Evolutionary conservation across 768 basidiomycete species (phyloP), one percentile per base, ranked within the genome.

Genomic region (Clitopilus passeckerianus): DNA sequence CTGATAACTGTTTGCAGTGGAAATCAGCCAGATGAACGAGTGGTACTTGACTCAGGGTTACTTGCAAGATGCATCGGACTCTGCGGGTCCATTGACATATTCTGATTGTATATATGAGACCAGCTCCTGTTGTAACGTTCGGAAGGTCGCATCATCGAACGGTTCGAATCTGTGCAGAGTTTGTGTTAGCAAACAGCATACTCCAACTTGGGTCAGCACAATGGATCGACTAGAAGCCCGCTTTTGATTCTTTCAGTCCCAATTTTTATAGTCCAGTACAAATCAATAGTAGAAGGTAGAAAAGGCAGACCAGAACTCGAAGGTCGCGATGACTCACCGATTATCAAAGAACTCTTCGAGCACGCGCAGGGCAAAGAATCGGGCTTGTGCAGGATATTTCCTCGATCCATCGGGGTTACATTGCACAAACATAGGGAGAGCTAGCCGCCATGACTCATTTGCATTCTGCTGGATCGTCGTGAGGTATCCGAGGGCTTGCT

Each of bases 401-500:
- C 86, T 78, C 2, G 74, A 68, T n/a, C 89, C 87, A 63, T 85
- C 81, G 20, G 82, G 66, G 44, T 79, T 79, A 59, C 75, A 72
- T 64, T 86, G 86, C 24, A 87, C 81, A 68, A 93, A 94, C 50
- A 93, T 77, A 34, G 83, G 77, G 61, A 94, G 79, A 27, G 90
- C 90, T 46, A 94, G 80, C 69, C 87, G 81, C 94, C 95, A 98
- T 18, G 86, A 85, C 63, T 83, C 82, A 61, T 80, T 77, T 14
- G 88, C 80, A 71, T 90, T 90, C 71, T 86, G 85, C 66, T 91
- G 89, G 62, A 97, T 79, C 58, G 80, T 83, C 27, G 84, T 80
- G 33, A 98, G 78, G 71, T 90, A 98, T 58, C 88, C 85, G 65
- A 97, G 78, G 34, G 95, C 95, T 71, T 95, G 89, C 60, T 87